Base-by-base conservation (phyloP, 2,329 filamentous ascomycete genomes). In the Pseudocercospora pini-densiflorae region DNA sequence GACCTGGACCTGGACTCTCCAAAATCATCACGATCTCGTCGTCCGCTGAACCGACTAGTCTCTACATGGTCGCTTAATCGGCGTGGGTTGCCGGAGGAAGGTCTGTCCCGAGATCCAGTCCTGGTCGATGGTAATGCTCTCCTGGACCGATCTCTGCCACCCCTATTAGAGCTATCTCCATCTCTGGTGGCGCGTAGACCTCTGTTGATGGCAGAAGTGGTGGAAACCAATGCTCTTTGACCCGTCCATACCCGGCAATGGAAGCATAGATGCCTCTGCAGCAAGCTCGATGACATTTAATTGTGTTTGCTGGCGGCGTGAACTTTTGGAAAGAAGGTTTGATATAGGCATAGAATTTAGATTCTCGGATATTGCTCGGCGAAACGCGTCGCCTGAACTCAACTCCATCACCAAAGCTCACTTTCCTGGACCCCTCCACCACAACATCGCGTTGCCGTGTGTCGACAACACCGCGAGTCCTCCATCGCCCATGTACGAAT, bases 201-300 rank as follows among this genome's bases (percentile, higher is more conserved):
- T 54, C 85, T 83, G 70, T 88, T 86, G 73, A 93, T 93, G 51
- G 90, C 90, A 9, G 90, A 90, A 66, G 83, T 86, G 47, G 92
- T 83, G 49, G 88, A 89, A 23, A 86, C 85, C 36, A 74, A 72
- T 23, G 64, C 24, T 54, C 62, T 64, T 36, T 59, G 61, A 49
- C 47, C 16, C 21, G 21, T 7, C 31, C n/a, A 43, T 24, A 67
- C 54, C 58, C 66, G 65, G 64, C 66, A 59, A 53, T 55, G 60
- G 23, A 67, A 59, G 63, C 60, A 62, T 19, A 67, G 40, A 27
- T 59, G 61, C 61, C 62, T 55, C 53, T 64, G 59, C 53, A 67
- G 53, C 19, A 65, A 31, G 40, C 58, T 51, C 40, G 61, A 62
- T 45, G 66, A 61, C 63, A 65, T 70, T 31, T 40, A 29, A 24